phyloP scores from a whole-genome alignment of 768 basidiomycete genomes.

The Termitomyces sp. region DNA sequence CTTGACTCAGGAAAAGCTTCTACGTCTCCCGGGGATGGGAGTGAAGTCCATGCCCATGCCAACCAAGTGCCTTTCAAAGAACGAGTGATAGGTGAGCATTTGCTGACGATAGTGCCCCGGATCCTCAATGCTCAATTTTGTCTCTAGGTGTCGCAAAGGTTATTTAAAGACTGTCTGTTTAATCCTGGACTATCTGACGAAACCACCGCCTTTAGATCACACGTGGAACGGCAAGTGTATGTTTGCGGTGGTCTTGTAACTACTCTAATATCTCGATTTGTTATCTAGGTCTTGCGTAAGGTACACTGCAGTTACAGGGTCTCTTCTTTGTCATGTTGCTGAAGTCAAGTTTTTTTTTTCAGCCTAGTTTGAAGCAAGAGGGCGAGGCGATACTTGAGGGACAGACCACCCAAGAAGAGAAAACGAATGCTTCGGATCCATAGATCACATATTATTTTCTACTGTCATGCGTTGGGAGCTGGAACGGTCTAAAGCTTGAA shows the following conservation, averaged over 20 bases:
- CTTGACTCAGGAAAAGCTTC: constrained; percentile 21
- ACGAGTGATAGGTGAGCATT: constrained; percentile 43
- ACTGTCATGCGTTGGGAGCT: neutral
- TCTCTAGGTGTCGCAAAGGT: constrained; percentile 30
- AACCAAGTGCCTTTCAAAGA: constrained; percentile 51
- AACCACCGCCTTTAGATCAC: constrained; percentile 26
- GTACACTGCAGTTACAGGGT: constrained; percentile 4
- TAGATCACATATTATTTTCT: neutral
- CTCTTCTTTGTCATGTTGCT: neutral
- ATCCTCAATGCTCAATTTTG: neutral
- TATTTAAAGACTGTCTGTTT: neutral
- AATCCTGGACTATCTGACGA: neutral
- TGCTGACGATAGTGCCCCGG: neutral
- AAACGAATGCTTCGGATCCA: neutral
- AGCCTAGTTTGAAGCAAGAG: constrained; percentile 44
- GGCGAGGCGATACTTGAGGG: constrained; percentile 52
- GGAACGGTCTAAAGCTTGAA: neutral
- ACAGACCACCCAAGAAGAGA: constrained; percentile 19
- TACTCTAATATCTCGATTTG: neutral
- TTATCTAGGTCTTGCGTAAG: constrained; percentile 29
- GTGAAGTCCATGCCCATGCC: constrained; percentile 23
- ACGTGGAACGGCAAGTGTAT: constrained; percentile 34
- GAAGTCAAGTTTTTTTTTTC: neutral
- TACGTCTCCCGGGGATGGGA: constrained; percentile 29
- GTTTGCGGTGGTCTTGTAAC: neutral